These are phyloP conservation scores for Ascodesmis nigricans DNA, from an alignment of 495 filamentous ascomycete species.

Conservation along the genomic window DNA sequence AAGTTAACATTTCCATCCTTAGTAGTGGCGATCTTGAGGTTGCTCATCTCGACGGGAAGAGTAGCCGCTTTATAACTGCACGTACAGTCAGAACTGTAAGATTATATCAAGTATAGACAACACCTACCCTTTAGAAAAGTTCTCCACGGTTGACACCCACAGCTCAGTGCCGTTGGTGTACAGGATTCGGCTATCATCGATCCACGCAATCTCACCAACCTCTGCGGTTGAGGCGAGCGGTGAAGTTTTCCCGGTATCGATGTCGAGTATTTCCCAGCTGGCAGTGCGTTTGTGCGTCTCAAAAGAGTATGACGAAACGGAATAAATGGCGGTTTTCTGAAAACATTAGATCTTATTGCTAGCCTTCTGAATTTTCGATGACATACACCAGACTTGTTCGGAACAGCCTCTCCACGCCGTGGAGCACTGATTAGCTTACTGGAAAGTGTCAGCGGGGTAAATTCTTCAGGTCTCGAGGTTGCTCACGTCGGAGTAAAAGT, in stretches of 20 bases:
- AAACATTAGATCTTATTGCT: conserved; percentile 5
- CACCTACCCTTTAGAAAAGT: conserved; percentile 15
- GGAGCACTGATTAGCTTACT: conserved; percentile 51
- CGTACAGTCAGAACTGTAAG: too few relatives aligned
- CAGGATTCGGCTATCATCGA: conserved; percentile 11
- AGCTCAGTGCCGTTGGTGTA: conserved; percentile 24
- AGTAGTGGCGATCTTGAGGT: conserved; percentile 35
- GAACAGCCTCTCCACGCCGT: conserved; percentile 49
- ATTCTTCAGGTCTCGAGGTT: too few relatives aligned
- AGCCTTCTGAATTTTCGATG: not conserved
- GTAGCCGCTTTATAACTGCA: conserved; percentile 29
- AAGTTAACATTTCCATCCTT: conserved; percentile 42
- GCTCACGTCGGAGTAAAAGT: conserved; percentile 1
- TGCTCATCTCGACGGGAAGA: conserved; percentile 46
- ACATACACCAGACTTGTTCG: conserved; percentile 29
- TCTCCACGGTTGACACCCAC: conserved; percentile 32
- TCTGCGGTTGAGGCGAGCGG: conserved; percentile 34
- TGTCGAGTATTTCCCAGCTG: conserved; percentile 56
- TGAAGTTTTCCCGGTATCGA: conserved; percentile 40
- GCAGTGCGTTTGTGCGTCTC: conserved; percentile 47
- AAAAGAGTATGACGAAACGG: conserved; percentile 54
- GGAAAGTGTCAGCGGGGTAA: too few relatives aligned
- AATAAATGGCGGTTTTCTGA: conserved; percentile 14
- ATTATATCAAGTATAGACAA: too few relatives aligned
- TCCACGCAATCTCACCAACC: conserved; percentile 13